Evolutionary conservation across 192 early-diverging fungal species (phyloP).

Genomic region (Umbelopsis ramanniana): DNA sequence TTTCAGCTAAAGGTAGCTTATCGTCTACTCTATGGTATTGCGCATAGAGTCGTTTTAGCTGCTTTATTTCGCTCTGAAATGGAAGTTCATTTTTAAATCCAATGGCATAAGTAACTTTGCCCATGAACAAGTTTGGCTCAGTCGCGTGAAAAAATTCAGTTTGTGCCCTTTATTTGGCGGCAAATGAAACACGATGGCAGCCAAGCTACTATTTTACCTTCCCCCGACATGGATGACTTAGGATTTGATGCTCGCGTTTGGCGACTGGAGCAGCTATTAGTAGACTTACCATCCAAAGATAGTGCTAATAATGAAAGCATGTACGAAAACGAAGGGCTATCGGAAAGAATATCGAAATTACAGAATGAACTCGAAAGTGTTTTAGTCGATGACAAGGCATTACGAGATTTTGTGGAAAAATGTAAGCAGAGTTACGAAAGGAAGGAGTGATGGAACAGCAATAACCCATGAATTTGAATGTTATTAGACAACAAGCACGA

Average conservation of each 20-base stretch:
- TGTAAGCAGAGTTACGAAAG: constrained; percentile 31
- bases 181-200: not conserved
- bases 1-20: not conserved
- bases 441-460: not conserved
- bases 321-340: not conserved
- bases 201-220: not conserved
- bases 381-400: constrained; percentile 36
- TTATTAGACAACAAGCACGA: constrained; percentile 35
- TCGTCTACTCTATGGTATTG: not conserved
- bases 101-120: constrained; percentile 36
- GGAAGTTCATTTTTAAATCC: constrained; percentile 21
- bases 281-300: not conserved
- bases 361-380: constrained; percentile 33
- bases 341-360: constrained; percentile 28
- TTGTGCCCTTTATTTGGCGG: not conserved
- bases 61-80: constrained; percentile 26
- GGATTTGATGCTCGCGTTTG: constrained; percentile 39
- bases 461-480: not conserved
- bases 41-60: constrained; percentile 9
- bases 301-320: not conserved
- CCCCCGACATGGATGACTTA: constrained; percentile 32
- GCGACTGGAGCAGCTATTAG: constrained; percentile 35
- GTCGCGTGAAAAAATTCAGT: constrained; percentile 2
- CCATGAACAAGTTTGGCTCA: constrained; percentile 23
- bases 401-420: constrained; percentile 42